phyloP scores from a whole-genome alignment of 176 grass and related monocot genomes.

The Eremochloa ophiuroides region DNA sequence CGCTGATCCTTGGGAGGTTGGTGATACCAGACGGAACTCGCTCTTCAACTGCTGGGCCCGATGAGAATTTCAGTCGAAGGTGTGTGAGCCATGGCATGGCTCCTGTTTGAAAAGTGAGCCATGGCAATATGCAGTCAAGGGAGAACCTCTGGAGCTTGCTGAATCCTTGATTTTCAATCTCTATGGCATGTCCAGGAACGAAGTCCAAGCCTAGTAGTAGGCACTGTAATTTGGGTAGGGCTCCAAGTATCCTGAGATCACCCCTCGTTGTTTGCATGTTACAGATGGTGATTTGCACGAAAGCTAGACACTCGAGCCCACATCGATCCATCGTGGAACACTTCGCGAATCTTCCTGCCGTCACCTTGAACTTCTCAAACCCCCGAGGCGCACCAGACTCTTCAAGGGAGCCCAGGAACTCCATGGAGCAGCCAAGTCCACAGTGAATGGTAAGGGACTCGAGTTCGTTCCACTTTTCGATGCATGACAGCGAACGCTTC shows the following conservation, averaged over 20 bases:
- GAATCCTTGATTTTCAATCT: not conserved
- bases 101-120: not conserved
- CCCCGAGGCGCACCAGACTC: no score
- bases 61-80: not conserved
- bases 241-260: not conserved
- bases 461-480: accelerated
- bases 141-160: not conserved
- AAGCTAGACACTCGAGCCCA: accelerated
- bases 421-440: constrained; percentile 9
- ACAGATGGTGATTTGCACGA: not conserved
- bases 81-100: not conserved
- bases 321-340: constrained; percentile 6
- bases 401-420: not conserved
- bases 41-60: no score
- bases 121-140: not conserved
- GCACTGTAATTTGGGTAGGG: not conserved
- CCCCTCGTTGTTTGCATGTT: not conserved
- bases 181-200: not conserved
- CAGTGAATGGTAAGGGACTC: constrained; percentile 1
- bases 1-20: not conserved
- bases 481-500: not conserved
- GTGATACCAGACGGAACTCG: no score
- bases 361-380: constrained; percentile 10
- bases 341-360: not conserved
- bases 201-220: not conserved